A percentile compares a stretch with the other conserved stretches of the same genome.
These are phyloP conservation scores for Diplosphaera chodatii DNA, from an alignment of 139 green algal species.

Conservation along the genomic window DNA sequence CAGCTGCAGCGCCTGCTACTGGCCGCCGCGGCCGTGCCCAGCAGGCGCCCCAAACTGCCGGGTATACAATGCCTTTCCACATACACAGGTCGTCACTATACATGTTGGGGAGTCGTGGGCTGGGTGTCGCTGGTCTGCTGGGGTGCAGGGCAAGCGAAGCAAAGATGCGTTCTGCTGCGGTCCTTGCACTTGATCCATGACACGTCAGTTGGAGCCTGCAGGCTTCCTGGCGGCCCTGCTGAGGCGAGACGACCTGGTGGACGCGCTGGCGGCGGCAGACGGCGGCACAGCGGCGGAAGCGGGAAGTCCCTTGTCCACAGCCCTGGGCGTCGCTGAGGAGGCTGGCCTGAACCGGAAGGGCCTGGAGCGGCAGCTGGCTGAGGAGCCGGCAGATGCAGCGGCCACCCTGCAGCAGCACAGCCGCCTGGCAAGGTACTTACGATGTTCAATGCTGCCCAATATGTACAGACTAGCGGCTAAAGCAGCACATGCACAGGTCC, in stretches of 20 bases:
- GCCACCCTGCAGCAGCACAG: slow-evolving; percentile 3
- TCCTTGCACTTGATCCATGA: no score
- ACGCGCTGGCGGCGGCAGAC: slow-evolving; percentile 5
- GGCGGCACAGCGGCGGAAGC: not conserved
- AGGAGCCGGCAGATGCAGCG: not conserved
- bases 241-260: slow-evolving; percentile 13
- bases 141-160: no score
- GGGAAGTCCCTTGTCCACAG: slow-evolving; percentile 3
- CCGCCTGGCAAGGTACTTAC: not conserved
- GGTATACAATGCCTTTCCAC: not conserved
- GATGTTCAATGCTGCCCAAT: no score
- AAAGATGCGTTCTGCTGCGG: not conserved
- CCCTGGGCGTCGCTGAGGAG: slow-evolving; percentile 15
- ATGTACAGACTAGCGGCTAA: no score
- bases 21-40: slow-evolving; percentile 3
- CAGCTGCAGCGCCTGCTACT: not conserved
- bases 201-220: no score
- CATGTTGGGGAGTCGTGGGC: no score
- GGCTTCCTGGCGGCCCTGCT: slow-evolving; percentile 19
- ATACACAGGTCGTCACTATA: no score
- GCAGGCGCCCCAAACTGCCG: slow-evolving; percentile 10
- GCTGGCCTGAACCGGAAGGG: slow-evolving; percentile 22
- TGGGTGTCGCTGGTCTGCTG: no score
- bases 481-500: no score
- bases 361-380: slow-evolving; percentile 6